Evolutionary conservation across 2,329 filamentous ascomycete species (phyloP).

Genomic region (Colletotrichum navitas): DNA sequence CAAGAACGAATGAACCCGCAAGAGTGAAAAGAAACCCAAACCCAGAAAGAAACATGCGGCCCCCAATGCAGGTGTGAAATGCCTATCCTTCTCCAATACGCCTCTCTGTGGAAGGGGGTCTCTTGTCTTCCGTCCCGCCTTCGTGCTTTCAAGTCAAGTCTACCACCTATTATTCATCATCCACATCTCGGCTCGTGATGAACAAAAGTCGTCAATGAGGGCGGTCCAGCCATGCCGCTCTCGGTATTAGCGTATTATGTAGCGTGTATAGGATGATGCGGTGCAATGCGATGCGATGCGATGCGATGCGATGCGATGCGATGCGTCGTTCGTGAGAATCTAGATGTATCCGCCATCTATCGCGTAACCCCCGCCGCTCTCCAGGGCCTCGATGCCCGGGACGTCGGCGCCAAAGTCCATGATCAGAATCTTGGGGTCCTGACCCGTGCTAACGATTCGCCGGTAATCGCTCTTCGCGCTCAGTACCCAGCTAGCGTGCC

Average conservation of each 20-base stretch:
- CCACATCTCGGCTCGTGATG: slow-evolving; percentile 11
- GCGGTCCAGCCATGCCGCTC: slow-evolving; percentile 40
- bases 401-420: slow-evolving; percentile 87
- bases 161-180: slow-evolving; percentile 11
- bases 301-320: neutral
- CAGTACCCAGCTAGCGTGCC: slow-evolving; percentile 97
- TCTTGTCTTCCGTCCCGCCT: neutral
- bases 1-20: neutral
- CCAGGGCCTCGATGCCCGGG: slow-evolving; percentile 69
- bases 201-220: slow-evolving; percentile 30
- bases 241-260: slow-evolving; percentile 39
- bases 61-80: slow-evolving; percentile 28
- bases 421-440: slow-evolving; percentile 91
- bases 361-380: slow-evolving; percentile 54
- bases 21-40: neutral
- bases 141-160: slow-evolving; percentile 24
- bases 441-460: slow-evolving; percentile 92
- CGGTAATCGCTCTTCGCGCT: slow-evolving; percentile 96
- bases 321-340: slow-evolving; percentile 16
- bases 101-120: slow-evolving; percentile 22
- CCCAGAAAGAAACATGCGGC: slow-evolving; percentile 14
- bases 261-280: neutral
- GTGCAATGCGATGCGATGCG: neutral
- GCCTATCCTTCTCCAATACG: slow-evolving; percentile 20
- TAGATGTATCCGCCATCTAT: slow-evolving; percentile 52